Evolutionary conservation across 352 stramenopile species (phyloP).

Genomic region (Phytopythium cucurbitacearum): DNA sequence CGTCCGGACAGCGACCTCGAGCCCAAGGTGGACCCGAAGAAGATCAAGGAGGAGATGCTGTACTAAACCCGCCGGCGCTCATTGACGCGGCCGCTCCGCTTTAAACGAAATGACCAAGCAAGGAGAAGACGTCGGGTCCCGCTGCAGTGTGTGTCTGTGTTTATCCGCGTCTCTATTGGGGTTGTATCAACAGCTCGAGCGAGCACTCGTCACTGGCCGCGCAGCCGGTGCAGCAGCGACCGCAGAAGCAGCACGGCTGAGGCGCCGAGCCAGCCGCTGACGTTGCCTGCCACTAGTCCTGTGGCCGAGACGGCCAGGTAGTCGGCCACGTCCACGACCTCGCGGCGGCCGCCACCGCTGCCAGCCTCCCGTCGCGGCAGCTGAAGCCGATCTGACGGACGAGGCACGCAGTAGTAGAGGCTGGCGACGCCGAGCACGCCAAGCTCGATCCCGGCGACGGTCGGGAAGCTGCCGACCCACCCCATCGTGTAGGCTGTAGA

Average conservation of each 20-base stretch:
- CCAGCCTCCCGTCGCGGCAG: constrained; percentile 5
- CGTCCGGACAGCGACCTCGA: constrained; percentile 89
- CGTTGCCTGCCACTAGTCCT: constrained; percentile 52
- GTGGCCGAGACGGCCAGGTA: constrained; percentile 63
- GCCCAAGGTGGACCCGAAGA: constrained; percentile 93
- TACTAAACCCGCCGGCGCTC: constrained; percentile 40
- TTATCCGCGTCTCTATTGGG: not conserved
- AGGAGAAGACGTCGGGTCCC: not conserved
- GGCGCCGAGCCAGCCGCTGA: constrained; percentile 51
- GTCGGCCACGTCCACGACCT: constrained; percentile 64
- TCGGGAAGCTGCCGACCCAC: constrained; percentile 25
- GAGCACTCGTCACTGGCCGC: not conserved
- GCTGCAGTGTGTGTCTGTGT: too few relatives aligned
- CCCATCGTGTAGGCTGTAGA: constrained; percentile 32
- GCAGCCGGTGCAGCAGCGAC: constrained; percentile 27
- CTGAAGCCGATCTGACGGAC: constrained; percentile 11
- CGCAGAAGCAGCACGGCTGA: constrained; percentile 54
- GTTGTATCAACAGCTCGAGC: not conserved
- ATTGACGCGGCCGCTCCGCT: not conserved
- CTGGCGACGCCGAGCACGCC: constrained; percentile 49
- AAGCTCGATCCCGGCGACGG: constrained; percentile 34
- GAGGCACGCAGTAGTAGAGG: constrained; percentile 54
- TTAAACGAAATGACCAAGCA: constrained; percentile 1
- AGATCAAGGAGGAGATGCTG: constrained; percentile 89
- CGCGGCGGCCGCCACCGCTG: constrained; percentile 11